Conservation (phyloP, 1,139 yeast genomes). For the Geotrichum cucujoidarum region DNA sequence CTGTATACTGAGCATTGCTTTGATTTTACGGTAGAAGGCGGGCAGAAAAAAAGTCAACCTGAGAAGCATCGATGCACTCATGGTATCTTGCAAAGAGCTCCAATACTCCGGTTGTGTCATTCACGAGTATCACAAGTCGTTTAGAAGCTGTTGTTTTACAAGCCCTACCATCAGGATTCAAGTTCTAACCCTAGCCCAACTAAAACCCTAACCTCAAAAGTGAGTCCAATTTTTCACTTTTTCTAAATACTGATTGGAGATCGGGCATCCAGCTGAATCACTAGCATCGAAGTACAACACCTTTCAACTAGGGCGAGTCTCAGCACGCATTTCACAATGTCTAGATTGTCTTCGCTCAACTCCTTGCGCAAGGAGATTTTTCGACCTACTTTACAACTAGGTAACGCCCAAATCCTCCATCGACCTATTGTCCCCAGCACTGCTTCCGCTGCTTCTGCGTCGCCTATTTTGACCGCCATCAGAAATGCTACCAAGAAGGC, state of each 20-base stretch:
- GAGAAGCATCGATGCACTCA: too few relatives aligned
- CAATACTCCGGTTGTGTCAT: neutral
- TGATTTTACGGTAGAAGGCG: too few relatives aligned
- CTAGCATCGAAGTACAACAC: neutral
- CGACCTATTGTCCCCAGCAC: slow-evolving; percentile 6
- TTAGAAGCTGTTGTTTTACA: neutral
- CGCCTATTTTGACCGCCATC: slow-evolving; percentile 40
- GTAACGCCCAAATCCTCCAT: slow-evolving; percentile 11
- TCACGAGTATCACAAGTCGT: neutral
- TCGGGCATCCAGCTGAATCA: neutral
- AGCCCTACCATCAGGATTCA: neutral
- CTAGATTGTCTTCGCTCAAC: slow-evolving; percentile 14
- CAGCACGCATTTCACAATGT: neutral
- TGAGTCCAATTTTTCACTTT: neutral
- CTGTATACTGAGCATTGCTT: neutral
- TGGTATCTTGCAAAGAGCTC: too few relatives aligned
- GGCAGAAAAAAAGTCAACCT: too few relatives aligned
- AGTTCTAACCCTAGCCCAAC: neutral
- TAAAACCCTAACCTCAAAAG: neutral
- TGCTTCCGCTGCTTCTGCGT: neutral
- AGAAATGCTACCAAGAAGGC: slow-evolving; percentile 94
- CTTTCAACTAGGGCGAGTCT: neutral
- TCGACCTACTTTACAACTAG: slow-evolving; percentile 16
- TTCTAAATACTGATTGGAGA: neutral
- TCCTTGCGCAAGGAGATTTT: slow-evolving; percentile 14